Percentiles rank a stretch among this genome's conserved stretches.
These are phyloP conservation scores for Rhodotorula sp. DNA, from an alignment of 1,284 basidiomycete genomes.

Conservation along the genomic window DNA sequence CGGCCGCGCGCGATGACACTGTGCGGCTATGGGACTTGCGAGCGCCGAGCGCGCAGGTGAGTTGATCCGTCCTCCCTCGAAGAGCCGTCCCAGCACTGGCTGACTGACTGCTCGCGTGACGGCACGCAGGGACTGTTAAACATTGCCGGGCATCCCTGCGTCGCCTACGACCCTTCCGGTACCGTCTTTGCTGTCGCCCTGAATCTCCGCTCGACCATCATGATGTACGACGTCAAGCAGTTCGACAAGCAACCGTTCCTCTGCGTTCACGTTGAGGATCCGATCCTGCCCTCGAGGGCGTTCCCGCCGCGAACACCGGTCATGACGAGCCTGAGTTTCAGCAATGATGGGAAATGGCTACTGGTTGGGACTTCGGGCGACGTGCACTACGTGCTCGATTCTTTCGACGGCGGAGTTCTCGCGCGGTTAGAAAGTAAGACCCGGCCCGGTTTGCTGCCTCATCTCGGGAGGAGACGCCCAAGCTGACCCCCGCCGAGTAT, in stretches of 20 bases:
- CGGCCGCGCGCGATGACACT: constrained; percentile 86
- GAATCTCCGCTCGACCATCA: constrained; percentile 74
- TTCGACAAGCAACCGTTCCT: constrained; percentile 91
- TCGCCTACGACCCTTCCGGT: constrained; percentile 86
- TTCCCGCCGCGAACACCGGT: constrained; percentile 82
- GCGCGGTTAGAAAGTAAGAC: constrained; percentile 70
- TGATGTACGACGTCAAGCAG: constrained; percentile 83
- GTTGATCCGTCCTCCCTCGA: constrained; percentile 22
- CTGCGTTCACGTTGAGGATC: constrained; percentile 75
- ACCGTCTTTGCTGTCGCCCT: constrained; percentile 90
- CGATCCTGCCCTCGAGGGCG: constrained; percentile 65
- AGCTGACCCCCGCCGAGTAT: not conserved
- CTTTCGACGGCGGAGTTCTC: constrained; percentile 76
- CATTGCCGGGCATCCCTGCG: constrained; percentile 66
- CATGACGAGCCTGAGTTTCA: constrained; percentile 88
- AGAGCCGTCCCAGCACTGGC: not conserved
- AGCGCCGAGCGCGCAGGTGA: constrained; percentile 64
- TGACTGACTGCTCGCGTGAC: constrained; percentile 51
- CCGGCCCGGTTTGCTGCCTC: not conserved
- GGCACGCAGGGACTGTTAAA: constrained; percentile 52
- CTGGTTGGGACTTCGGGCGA: constrained; percentile 89
- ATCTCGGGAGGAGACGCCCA: no score
- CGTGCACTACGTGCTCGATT: constrained; percentile 88
- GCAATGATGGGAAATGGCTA: constrained; percentile 81
- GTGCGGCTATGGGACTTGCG: constrained; percentile 97